Evolutionary conservation across 805 yeast species (phyloP).

Genomic region (Metschnikowia reukaufii): DNA sequence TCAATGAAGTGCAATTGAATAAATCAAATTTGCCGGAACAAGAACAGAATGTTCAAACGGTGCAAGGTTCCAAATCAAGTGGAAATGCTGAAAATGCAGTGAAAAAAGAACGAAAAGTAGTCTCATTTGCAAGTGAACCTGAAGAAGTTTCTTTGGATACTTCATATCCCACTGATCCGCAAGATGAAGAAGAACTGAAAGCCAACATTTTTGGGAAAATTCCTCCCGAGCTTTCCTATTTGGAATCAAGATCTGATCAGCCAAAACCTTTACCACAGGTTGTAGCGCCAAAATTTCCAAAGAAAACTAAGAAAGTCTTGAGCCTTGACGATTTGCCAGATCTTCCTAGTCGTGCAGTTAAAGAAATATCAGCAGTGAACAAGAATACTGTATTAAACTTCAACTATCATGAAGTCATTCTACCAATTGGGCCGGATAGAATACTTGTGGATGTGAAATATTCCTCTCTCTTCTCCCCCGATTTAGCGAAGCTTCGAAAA

Average conservation of each 20-base stretch:
- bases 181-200: slow-evolving; percentile 10
- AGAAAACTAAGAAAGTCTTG: slow-evolving; percentile 12
- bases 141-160: neutral
- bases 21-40: too few relatives aligned
- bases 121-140: slow-evolving; percentile 42
- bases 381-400: slow-evolving; percentile 50
- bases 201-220: slow-evolving; percentile 39
- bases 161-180: neutral
- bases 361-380: slow-evolving; percentile 46
- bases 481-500: slow-evolving; percentile 57
- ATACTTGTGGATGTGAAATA: slow-evolving; percentile 59
- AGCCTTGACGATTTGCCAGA: slow-evolving; percentile 48
- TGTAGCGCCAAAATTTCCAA: slow-evolving; percentile 6
- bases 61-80: neutral
- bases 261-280: slow-evolving; percentile 31
- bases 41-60: neutral
- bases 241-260: slow-evolving; percentile 26
- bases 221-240: slow-evolving; percentile 43
- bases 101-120: slow-evolving; percentile 16
- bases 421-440: slow-evolving; percentile 48
- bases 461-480: slow-evolving; percentile 66
- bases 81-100: neutral
- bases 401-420: slow-evolving; percentile 48
- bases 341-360: slow-evolving; percentile 43
- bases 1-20: too few relatives aligned